A percentile compares a stretch with the other conserved stretches of the same genome.
phyloP scores from a whole-genome alignment of 371 early-diverging fungal genomes.

The Blakeslea trispora region DNA sequence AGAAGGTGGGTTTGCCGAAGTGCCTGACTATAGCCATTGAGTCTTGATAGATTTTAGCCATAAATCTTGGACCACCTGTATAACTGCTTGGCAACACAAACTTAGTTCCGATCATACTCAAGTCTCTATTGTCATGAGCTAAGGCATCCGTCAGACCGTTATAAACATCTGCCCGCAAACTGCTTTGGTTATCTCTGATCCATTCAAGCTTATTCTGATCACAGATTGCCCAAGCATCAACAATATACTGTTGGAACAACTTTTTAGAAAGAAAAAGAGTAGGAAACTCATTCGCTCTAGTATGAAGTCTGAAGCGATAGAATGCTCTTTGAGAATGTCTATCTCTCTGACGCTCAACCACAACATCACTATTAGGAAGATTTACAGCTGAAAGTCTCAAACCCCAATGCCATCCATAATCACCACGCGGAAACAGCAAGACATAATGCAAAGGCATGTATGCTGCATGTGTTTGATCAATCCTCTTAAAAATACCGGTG shows the following conservation, averaged over 20 bases:
- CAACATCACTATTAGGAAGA: no score
- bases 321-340: no score
- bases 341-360: no score
- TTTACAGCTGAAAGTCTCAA: no score
- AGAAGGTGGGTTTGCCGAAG: constrained; percentile 36
- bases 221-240: constrained; percentile 4
- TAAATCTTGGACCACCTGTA: constrained; percentile 24
- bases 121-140: constrained; percentile 1
- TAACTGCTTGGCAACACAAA: constrained; percentile 28
- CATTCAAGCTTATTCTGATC: background rate
- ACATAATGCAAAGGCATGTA: no score
- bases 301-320: no score
- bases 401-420: no score
- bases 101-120: constrained; percentile 6
- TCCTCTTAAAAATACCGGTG: no score
- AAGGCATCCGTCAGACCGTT: no score
- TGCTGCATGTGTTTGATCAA: no score
- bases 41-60: constrained; percentile 32
- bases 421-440: no score
- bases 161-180: background rate
- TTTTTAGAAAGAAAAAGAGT: background rate
- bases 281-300: no score
- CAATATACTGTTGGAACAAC: constrained; percentile 6
- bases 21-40: constrained; percentile 24
- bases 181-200: background rate